Evolutionary conservation across 73 alveolate species (phyloP).

Genomic region (Blepharisma stoltei): DNA sequence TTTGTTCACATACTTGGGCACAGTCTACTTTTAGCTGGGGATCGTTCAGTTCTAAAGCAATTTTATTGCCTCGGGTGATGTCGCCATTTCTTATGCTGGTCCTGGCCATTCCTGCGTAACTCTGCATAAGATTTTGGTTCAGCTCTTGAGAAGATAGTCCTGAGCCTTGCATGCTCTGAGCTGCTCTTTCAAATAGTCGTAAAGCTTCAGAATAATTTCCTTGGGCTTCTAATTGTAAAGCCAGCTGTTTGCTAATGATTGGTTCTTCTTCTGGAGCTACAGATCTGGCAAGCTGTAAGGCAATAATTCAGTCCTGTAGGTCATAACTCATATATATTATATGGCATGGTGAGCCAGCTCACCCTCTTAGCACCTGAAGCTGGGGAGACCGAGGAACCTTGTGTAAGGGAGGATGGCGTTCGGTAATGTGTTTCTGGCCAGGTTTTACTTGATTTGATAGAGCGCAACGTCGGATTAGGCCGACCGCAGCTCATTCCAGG

Average conservation of each 20-base stretch:
- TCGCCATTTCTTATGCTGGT: conserved; percentile 97
- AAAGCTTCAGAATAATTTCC: conserved; percentile 92
- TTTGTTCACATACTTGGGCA: conserved; percentile 84
- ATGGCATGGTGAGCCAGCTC: no score
- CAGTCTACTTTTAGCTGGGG: conserved; percentile 79
- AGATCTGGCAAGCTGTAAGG: conserved; percentile 83
- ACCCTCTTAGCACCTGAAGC: no score
- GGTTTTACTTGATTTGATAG: no score
- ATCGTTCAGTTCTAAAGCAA: conserved; percentile 93
- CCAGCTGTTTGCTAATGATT: conserved; percentile 89
- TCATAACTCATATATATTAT: no score
- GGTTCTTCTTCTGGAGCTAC: conserved; percentile 89
- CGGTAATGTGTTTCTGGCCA: no score
- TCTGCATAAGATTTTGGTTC: conserved; percentile 31
- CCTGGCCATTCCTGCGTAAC: conserved; percentile 99
- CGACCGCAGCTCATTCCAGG: no score
- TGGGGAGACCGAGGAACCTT: no score
- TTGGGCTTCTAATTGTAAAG: conserved; percentile 89
- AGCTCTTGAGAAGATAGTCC: conserved; percentile 12
- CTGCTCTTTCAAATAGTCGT: conserved; percentile 87
- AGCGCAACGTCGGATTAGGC: no score
- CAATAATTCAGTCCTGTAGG: conserved; percentile 92
- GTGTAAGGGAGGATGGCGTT: no score
- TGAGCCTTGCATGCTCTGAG: conserved; percentile 16
- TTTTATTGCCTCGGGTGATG: conserved; percentile 87